These are phyloP conservation scores for Pythium aquatile DNA, from an alignment of 352 stramenopile genomes.

Conservation along the genomic window DNA sequence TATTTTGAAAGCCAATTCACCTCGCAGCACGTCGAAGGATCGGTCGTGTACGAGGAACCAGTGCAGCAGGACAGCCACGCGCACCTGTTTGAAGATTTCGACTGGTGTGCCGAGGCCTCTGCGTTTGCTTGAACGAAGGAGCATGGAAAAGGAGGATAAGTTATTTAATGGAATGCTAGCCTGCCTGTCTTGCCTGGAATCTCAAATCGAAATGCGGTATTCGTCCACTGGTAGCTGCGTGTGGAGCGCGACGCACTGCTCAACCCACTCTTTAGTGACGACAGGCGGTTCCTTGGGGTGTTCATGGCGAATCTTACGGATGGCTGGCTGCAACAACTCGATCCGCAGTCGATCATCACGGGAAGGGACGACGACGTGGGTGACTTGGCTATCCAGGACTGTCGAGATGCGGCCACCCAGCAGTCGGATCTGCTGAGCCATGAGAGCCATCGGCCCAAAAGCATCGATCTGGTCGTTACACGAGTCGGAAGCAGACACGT, in stretches of 20 bases:
- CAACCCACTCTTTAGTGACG: constrained; percentile 63
- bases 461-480: constrained; percentile 22
- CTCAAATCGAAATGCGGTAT: constrained; percentile 55
- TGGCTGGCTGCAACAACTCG: constrained; percentile 38
- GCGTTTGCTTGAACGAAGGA: constrained; percentile 31
- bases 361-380: constrained; percentile 55
- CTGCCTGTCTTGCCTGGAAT: not conserved
- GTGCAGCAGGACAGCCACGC: constrained; percentile 32
- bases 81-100: constrained; percentile 66
- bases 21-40: constrained; percentile 56
- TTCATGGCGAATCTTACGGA: constrained; percentile 49
- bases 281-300: constrained; percentile 45
- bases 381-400: constrained; percentile 47
- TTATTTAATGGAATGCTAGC: constrained; percentile 19
- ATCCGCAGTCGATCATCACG: constrained; percentile 29
- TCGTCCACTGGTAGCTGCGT: constrained; percentile 52
- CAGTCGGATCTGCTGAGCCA: constrained; percentile 58
- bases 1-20: constrained; percentile 82
- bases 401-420: constrained; percentile 45
- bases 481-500: not conserved
- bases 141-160: constrained; percentile 2
- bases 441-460: constrained; percentile 44
- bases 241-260: constrained; percentile 42
- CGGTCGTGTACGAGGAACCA: constrained; percentile 57
- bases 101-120: constrained; percentile 62